Percentiles rank a stretch among this genome's conserved stretches.
Conservation (phyloP, 768 basidiomycete genomes). For the Cantharellus cinnabarinus region DNA sequence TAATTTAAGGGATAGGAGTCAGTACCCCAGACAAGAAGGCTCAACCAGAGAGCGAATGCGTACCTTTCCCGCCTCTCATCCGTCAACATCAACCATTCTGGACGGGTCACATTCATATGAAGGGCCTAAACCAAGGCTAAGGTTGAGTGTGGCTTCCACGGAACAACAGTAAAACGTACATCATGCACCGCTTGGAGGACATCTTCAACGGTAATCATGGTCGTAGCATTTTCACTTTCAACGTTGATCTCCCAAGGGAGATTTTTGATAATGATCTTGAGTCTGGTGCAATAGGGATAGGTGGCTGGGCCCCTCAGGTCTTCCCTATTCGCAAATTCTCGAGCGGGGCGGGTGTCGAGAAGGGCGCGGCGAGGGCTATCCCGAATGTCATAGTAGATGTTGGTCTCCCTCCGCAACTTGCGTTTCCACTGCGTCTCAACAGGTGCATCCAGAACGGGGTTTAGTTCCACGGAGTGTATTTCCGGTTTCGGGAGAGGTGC, state of each 20-base stretch:
- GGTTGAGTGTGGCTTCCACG: no score
- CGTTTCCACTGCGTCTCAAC: no score
- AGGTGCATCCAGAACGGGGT: no score
- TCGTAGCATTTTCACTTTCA: background rate
- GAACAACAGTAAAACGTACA: background rate
- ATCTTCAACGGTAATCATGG: background rate
- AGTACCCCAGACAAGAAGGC: background rate
- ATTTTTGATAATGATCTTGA: background rate
- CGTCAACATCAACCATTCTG: background rate
- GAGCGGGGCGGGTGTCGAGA: background rate
- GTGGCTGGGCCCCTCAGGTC: background rate
- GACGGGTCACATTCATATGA: background rate
- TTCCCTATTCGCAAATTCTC: background rate
- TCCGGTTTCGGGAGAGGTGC: no score
- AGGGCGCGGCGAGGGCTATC: background rate
- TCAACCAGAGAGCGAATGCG: background rate
- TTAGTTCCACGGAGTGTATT: no score
- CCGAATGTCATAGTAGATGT: background rate
- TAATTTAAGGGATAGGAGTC: background rate
- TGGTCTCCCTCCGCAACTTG: no score
- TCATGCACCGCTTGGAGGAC: background rate
- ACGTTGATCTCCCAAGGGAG: background rate
- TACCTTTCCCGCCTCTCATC: background rate
- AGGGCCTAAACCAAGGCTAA: background rate
- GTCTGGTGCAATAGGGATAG: background rate